A percentile compares a stretch with the other conserved stretches of the same genome.
phyloP scores from a whole-genome alignment of 139 green algal genomes.

The Choricystis sp. region DNA sequence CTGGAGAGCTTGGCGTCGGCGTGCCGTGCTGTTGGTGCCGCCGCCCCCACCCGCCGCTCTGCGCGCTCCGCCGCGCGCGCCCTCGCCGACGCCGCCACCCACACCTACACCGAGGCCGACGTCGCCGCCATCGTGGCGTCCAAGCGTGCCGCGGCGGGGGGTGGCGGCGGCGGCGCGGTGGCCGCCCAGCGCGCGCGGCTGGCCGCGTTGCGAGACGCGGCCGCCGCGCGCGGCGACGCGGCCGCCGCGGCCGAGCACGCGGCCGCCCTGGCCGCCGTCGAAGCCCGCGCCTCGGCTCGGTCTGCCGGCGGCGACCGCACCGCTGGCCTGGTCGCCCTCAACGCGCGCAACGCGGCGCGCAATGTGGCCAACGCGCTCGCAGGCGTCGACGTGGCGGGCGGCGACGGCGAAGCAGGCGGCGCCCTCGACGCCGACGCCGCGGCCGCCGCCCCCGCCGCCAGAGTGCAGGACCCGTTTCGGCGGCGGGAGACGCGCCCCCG shows the following conservation, averaged over 20 bases:
- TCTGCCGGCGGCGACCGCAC: not conserved
- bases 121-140: slow-evolving; percentile 25
- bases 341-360: not conserved
- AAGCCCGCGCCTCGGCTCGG: not conserved
- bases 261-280: no score
- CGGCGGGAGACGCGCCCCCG: not conserved
- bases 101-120: slow-evolving; percentile 34
- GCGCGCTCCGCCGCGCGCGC: not conserved
- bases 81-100: slow-evolving; percentile 7
- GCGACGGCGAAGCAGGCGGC: no score
- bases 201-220: slow-evolving; percentile 9
- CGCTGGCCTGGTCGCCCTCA: not conserved
- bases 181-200: slow-evolving; percentile 27
- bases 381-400: not conserved
- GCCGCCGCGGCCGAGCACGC: not conserved
- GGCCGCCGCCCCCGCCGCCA: no score
- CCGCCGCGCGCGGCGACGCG: slow-evolving; percentile 8
- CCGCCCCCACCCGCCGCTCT: slow-evolving; percentile 7
- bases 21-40: slow-evolving; percentile 8
- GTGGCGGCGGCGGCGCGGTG: slow-evolving; percentile 13
- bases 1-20: slow-evolving; percentile 12
- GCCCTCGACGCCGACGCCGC: not conserved
- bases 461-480: not conserved
- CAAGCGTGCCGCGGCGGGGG: slow-evolving; percentile 17
- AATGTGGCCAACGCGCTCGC: not conserved